Percentiles rank a stretch among this genome's conserved stretches.
Conservation (phyloP, 2,329 filamentous ascomycete genomes). For the Alternaria solani region DNA sequence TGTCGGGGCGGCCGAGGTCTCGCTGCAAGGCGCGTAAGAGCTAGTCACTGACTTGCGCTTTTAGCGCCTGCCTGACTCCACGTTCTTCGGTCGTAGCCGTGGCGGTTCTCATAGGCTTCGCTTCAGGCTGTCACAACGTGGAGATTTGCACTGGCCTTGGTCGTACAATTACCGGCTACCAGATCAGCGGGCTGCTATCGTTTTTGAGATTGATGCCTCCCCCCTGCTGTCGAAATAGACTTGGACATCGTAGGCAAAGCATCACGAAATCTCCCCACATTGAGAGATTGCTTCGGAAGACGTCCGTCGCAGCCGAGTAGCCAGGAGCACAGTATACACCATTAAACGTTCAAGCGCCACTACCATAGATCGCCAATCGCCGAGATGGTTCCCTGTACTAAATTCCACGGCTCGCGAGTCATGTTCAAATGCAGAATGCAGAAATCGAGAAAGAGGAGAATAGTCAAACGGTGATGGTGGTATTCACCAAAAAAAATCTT, state of each 20-base stretch:
- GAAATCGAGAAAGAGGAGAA: background rate
- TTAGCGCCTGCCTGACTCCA: conserved; percentile 1
- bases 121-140: conserved; percentile 2
- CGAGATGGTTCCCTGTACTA: background rate
- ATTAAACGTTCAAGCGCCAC: background rate
- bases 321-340: background rate
- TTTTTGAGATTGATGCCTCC: background rate
- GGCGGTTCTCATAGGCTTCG: background rate
- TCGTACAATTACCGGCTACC: conserved; percentile 2
- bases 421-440: background rate
- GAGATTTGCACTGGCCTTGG: background rate
- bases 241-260: background rate
- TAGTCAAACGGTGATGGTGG: background rate
- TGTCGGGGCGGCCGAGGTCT: background rate
- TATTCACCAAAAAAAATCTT: background rate
- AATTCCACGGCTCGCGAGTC: background rate
- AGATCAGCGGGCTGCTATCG: background rate
- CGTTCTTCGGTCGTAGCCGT: background rate
- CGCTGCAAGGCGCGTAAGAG: background rate
- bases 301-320: background rate
- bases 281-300: background rate
- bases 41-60: background rate
- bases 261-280: background rate
- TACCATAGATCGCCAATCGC: background rate
- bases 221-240: background rate